These are phyloP conservation scores for Fusarium udum DNA, from an alignment of 2,329 filamentous ascomycete species.

Conservation along the genomic window DNA sequence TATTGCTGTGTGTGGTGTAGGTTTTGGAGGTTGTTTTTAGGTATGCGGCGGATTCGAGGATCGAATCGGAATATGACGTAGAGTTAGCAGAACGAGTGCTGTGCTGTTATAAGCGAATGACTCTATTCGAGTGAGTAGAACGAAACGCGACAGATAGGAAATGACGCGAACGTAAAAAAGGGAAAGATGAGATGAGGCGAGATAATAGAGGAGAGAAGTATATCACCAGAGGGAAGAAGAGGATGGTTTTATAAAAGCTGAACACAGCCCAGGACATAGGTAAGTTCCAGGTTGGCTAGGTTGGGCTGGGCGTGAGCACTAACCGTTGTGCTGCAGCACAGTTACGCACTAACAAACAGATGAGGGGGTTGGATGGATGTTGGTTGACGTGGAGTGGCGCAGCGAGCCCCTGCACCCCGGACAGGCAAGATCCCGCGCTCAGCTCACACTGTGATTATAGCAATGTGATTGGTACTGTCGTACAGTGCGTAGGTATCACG, in stretches of 20 bases:
- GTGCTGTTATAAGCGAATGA: conserved; percentile 25
- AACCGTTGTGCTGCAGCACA: neutral
- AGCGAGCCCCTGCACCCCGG: conserved; percentile 16
- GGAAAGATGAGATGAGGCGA: conserved; percentile 15
- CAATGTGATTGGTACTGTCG: fast-evolving
- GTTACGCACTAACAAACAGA: conserved; percentile 1
- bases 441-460: neutral
- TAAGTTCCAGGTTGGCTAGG: conserved; percentile 1
- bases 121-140: conserved; percentile 17
- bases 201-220: neutral
- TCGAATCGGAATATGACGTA: conserved; percentile 39
- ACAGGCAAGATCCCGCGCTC: conserved; percentile 12
- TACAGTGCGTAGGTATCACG: conserved; percentile 8
- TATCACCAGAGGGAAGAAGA: conserved; percentile 18
- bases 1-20: conserved; percentile 20
- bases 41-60: conserved; percentile 8
- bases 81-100: conserved; percentile 26
- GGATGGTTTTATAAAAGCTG: conserved; percentile 38
- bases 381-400: conserved; percentile 36
- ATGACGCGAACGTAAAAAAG: conserved; percentile 18
- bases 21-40: conserved; percentile 1
- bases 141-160: neutral
- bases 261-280: neutral
- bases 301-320: conserved; percentile 26
- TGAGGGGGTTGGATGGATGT: conserved; percentile 26